phyloP scores from a whole-genome alignment of 1,139 yeast species.

The Blastobotrys elegans region DNA sequence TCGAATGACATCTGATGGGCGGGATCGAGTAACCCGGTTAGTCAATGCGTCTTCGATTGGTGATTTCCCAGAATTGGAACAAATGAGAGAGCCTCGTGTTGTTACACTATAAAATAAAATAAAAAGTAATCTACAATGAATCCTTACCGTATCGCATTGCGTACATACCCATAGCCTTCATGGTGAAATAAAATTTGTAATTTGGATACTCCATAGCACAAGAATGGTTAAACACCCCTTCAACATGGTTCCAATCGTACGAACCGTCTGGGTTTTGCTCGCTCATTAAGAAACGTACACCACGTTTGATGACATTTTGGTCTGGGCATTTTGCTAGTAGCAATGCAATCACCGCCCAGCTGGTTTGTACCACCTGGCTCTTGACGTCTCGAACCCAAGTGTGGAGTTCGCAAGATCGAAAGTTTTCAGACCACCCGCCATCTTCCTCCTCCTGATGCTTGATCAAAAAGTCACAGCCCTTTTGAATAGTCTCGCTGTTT shows the following conservation, averaged over 20 bases:
- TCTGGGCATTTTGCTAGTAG: conserved; percentile 79
- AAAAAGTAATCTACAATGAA: too few species aligned
- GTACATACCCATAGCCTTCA: conserved; percentile 88
- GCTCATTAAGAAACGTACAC: conserved; percentile 57
- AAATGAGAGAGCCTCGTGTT: neutral
- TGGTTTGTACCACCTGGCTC: conserved; percentile 81
- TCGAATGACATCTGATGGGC: neutral
- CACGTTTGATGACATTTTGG: conserved; percentile 53
- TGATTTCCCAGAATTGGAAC: conserved; percentile 6
- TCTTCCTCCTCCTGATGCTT: conserved; percentile 69
- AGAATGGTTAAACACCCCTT: conserved; percentile 94
- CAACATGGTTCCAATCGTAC: conserved; percentile 79
- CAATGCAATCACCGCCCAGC: conserved; percentile 88
- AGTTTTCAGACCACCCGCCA: conserved; percentile 94
- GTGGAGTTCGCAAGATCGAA: conserved; percentile 68
- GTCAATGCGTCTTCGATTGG: conserved; percentile 6
- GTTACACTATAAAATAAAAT: neutral
- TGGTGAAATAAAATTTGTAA: conserved; percentile 82
- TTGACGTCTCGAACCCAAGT: conserved; percentile 61
- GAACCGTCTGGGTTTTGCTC: conserved; percentile 76
- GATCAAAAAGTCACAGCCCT: conserved; percentile 82
- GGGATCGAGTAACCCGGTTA: conserved; percentile 7
- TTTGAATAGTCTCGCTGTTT: conserved; percentile 56
- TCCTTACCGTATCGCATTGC: conserved; percentile 23
- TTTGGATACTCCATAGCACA: conserved; percentile 95